Evolutionary conservation across 192 early-diverging fungal genomes (phyloP).

Genomic region (Backusella circina): DNA sequence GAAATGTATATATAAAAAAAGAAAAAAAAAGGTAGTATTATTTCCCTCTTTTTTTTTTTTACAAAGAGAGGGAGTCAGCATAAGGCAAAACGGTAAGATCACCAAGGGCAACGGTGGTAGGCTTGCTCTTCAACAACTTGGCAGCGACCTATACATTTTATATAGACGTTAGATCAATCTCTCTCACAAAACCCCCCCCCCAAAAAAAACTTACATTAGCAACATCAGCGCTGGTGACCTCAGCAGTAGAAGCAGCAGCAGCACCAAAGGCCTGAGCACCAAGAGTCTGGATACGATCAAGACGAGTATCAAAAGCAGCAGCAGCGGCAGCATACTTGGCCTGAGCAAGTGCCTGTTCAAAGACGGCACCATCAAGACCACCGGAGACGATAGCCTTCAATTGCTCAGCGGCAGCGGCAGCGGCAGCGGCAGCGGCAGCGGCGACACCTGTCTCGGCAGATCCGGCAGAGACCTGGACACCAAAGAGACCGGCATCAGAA

Average conservation of each 20-base stretch:
- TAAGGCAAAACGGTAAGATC: conserved; percentile 71
- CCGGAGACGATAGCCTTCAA: conserved; percentile 56
- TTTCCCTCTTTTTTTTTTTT: conserved; percentile 7
- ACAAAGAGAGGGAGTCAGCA: conserved; percentile 63
- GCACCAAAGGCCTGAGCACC: conserved; percentile 41
- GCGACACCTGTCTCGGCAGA: conserved; percentile 60
- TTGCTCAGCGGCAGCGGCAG: conserved; percentile 53
- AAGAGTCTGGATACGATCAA: conserved; percentile 43
- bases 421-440: conserved; percentile 59
- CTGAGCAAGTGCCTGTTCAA: conserved; percentile 63
- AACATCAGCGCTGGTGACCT: conserved; percentile 58
- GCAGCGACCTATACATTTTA: conserved; percentile 47
- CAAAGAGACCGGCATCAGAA: conserved; percentile 90
- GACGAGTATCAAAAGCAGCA: conserved; percentile 41
- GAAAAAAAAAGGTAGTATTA: not conserved
- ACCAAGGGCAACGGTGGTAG: conserved; percentile 77
- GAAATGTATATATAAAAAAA: not conserved
- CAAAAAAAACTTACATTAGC: conserved; percentile 51
- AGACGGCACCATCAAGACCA: conserved; percentile 46
- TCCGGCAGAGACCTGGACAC: conserved; percentile 65
- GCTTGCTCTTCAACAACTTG: conserved; percentile 61
- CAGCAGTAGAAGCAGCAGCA: conserved; percentile 44
- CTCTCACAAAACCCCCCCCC: no score
- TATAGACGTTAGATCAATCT: no score
- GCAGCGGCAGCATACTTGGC: conserved; percentile 54